These are phyloP conservation scores for Ustilago cynodontis DNA, from an alignment of 1,284 basidiomycete species.

Conservation along the genomic window DNA sequence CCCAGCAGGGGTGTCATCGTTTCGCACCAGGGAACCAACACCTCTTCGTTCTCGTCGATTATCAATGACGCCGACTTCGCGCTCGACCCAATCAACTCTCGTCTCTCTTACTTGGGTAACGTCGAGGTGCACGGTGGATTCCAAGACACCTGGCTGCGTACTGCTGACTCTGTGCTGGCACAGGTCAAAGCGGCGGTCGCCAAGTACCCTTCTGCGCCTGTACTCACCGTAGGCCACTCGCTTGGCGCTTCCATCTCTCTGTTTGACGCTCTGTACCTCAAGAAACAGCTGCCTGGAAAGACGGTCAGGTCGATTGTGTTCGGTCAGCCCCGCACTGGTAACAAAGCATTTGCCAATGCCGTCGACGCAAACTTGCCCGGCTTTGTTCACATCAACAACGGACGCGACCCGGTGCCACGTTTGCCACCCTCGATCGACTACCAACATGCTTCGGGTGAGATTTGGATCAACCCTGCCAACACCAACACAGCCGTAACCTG, in stretches of 20 bases:
- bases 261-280: slow-evolving; percentile 54
- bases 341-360: slow-evolving; percentile 53
- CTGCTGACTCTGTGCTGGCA: slow-evolving; percentile 45
- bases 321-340: slow-evolving; percentile 56
- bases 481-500: slow-evolving; percentile 46
- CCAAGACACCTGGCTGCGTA: slow-evolving; percentile 57
- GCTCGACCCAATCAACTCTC: slow-evolving; percentile 36
- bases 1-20: slow-evolving; percentile 52
- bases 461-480: slow-evolving; percentile 61
- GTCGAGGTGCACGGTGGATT: slow-evolving; percentile 58
- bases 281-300: slow-evolving; percentile 35
- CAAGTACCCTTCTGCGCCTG: slow-evolving; percentile 33
- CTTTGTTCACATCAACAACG: slow-evolving; percentile 56
- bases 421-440: slow-evolving; percentile 54
- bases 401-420: slow-evolving; percentile 53
- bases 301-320: slow-evolving; percentile 50
- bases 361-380: slow-evolving; percentile 53
- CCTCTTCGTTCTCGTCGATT: slow-evolving; percentile 44
- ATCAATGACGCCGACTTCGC: slow-evolving; percentile 52
- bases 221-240: slow-evolving; percentile 61
- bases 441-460: slow-evolving; percentile 54
- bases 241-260: slow-evolving; percentile 61
- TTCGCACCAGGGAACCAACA: slow-evolving; percentile 60
- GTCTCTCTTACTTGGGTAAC: slow-evolving; percentile 43
- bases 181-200: slow-evolving; percentile 50